These are phyloP conservation scores for Thelephora terrestris DNA, from an alignment of 1,284 basidiomycete species.

Conservation along the genomic window DNA sequence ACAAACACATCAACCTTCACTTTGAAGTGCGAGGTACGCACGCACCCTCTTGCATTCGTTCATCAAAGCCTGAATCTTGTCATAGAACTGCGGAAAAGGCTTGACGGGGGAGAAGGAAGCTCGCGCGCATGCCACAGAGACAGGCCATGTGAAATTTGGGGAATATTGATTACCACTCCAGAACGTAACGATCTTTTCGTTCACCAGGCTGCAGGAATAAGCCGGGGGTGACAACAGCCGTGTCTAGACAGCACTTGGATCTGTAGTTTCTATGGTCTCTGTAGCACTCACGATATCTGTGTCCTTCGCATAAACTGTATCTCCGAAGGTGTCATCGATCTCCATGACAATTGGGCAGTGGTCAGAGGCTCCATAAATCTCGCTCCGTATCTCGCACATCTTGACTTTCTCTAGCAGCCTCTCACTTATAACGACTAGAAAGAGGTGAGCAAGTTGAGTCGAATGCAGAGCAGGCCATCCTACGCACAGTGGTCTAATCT, in stretches of 20 bases:
- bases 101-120: conserved; percentile 92
- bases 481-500: conserved; percentile 75
- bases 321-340: conserved; percentile 27
- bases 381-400: conserved; percentile 73
- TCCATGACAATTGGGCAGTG: conserved; percentile 77
- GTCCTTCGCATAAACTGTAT: background rate
- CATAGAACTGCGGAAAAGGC: conserved; percentile 63
- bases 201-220: too few species aligned
- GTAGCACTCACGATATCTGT: background rate
- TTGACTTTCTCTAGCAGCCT: conserved; percentile 51
- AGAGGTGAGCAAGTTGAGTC: background rate
- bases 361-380: conserved; percentile 81
- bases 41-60: background rate
- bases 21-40: conserved; percentile 66
- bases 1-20: conserved; percentile 91
- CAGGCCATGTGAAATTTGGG: conserved; percentile 82
- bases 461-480: background rate
- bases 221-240: too few species aligned
- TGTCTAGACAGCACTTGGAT: background rate
- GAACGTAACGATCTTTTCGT: too few species aligned
- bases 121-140: conserved; percentile 73
- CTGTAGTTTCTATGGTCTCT: background rate
- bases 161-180: conserved; percentile 50
- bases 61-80: conserved; percentile 18
- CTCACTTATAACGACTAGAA: conserved; percentile 61